Base-by-base conservation (phyloP, 2,329 filamentous ascomycete species). In the Trichoderma pleuroti region DNA sequence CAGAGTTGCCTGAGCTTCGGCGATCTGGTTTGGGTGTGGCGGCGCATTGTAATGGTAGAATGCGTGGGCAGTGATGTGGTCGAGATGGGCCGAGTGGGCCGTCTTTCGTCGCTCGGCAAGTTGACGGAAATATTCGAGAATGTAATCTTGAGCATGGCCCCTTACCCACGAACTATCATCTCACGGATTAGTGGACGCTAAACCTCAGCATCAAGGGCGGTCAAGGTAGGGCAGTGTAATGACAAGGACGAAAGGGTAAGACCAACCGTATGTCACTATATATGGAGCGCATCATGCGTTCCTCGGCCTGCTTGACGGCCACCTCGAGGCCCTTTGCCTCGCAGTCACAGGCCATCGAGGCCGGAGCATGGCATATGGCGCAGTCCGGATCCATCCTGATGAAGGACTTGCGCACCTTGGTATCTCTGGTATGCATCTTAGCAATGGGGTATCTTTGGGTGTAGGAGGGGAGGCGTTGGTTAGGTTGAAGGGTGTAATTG, bases 361-460 rank as follows among this genome's bases (percentile, higher is more conserved):
- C 88, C 72, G 89, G 88, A 73, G 85, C 84, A 76, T 84, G 84
- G 79, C 90, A 91, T 77, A 92, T 89, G 67, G 89, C 89, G 80
- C 90, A 92, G 80, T 91, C 88, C 56, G 89, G 89, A 76, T 91
- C 89, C 88, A 91, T 91, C 80, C 85, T 89, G 79, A 87, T 84
- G 78, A 86, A 76, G 72, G 82, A 78, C 80, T 86, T 86, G 76
- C 82, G 81, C 76, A 77, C 75, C 75, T 82, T 80, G 59, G 80
- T 77, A 70, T 84, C 82, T 83, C 82, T 86, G 77, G 79, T 74
- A 82, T 84, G 84, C 85, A 87, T 87, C 79, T 85, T 84, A 85
- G 83, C 81, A 76, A 66, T 75, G 68, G 63, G 68, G 21, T 52
- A 62, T 66, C 64, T 61, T 64, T 46, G 39, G 70, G 60, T 32